These are phyloP conservation scores for Hypoxylon sp. DNA, from an alignment of 2,329 filamentous ascomycete genomes.

Conservation along the genomic window DNA sequence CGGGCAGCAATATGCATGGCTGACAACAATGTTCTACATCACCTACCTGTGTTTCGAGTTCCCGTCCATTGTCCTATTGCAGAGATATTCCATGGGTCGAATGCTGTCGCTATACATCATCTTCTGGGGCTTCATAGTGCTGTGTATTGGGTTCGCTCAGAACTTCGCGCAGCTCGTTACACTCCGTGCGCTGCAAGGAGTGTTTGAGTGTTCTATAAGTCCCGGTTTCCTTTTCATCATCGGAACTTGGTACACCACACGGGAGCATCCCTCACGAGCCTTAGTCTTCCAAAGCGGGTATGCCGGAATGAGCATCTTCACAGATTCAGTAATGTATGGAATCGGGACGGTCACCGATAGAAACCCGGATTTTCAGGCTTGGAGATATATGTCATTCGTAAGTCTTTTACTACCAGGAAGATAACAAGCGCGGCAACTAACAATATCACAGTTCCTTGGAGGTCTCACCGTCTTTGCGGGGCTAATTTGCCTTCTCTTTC, in stretches of 20 bases:
- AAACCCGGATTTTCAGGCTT: conserved; percentile 51
- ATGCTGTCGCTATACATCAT: conserved; percentile 51
- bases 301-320: conserved; percentile 54
- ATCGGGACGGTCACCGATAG: conserved; percentile 52
- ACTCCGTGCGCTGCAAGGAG: conserved; percentile 55
- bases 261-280: conserved; percentile 54
- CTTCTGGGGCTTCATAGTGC: conserved; percentile 53
- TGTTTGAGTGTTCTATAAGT: conserved; percentile 56
- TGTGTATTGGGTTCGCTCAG: conserved; percentile 55
- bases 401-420: conserved; percentile 22
- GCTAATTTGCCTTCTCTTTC: conserved; percentile 51
- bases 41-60: conserved; percentile 52
- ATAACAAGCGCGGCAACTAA: conserved; percentile 1
- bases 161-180: conserved; percentile 55
- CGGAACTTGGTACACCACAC: conserved; percentile 56
- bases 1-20: conserved; percentile 54
- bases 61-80: conserved; percentile 50
- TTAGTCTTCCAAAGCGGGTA: conserved; percentile 55
- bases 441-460: conserved; percentile 51
- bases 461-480: conserved; percentile 54
- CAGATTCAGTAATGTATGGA: conserved; percentile 53
- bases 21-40: conserved; percentile 53
- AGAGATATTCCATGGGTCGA: conserved; percentile 51
- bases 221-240: conserved; percentile 56
- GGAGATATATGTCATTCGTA: conserved; percentile 57